Evolutionary conservation across 805 yeast genomes (phyloP), one percentile per base, ranked within the genome.

Genomic region (Clavispora santaluciae): DNA sequence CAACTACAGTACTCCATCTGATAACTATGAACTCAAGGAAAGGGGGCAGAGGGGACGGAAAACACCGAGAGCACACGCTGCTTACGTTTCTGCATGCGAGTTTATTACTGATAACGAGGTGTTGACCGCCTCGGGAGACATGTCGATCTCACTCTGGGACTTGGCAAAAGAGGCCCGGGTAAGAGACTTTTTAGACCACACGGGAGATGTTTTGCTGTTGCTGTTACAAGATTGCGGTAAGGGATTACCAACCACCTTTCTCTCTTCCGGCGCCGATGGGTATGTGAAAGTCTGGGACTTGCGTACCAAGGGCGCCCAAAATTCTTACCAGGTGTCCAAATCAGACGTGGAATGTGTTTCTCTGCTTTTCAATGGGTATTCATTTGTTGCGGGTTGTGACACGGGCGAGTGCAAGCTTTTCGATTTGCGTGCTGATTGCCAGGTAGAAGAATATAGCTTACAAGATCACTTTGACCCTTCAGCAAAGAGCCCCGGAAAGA

Each of bases 141-240:
- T 81, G 81, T 78, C 91, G 1, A 76, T 87, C 53, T 73, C 75
- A 1, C 57, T 81, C 39, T 90, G 96, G 96, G 95, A 90, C 59
- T 70, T 87, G 18, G 68, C 72, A 8, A 77, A 76, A 48, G 82
- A 86, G 1, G 66, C 64, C 16, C 69, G 72, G 47, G 61, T 69
- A 1, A 65, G 78, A 20, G 79, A 75, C 28, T 84, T 72, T 56
- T 59, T 73, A 12, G 88, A 82, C 40, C 91, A 84, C 61, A 57
- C 81, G 26, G 88, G 89, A 6, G 95, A 86, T 58, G 83, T 86
- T 15, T 59, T 85, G 28, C 66, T 77, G 33, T 44, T 84, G 38
- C 15, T 46, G 54, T 33, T 45, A n/a, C 22, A 46, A 2, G 45
- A 39, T 6, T 46, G 36, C 12, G 46, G 43, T 12, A 23, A 39